These are phyloP conservation scores for Dactylellina haptotyla DNA, from an alignment of 2,329 filamentous ascomycete genomes.

Conservation along the genomic window DNA sequence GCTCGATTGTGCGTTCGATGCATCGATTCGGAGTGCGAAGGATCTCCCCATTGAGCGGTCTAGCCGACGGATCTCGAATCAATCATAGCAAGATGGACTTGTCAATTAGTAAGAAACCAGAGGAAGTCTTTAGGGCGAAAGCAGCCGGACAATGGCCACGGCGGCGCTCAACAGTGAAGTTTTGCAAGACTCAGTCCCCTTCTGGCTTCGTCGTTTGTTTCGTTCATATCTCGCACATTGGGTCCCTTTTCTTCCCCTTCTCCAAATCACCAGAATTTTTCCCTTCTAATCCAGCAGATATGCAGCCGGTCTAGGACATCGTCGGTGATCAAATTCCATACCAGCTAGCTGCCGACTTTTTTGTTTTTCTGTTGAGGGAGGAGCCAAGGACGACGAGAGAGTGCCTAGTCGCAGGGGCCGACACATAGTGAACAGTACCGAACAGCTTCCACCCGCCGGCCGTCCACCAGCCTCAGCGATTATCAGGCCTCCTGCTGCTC, in stretches of 20 bases:
- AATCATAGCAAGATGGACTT: neutral
- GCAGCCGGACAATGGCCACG: neutral
- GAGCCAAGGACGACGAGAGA: constrained; percentile 1
- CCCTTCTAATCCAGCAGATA: constrained; percentile 40
- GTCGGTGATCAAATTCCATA: constrained; percentile 53
- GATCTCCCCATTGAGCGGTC: constrained; percentile 43
- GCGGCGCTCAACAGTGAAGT: neutral
- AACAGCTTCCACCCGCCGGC: neutral
- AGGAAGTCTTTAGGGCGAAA: neutral
- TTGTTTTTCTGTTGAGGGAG: constrained; percentile 30
- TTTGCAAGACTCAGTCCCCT: neutral
- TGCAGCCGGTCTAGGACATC: constrained; percentile 48
- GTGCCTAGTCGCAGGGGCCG: constrained; percentile 50
- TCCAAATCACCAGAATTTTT: constrained; percentile 27
- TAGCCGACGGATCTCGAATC: constrained; percentile 26
- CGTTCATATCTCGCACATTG: constrained; percentile 16
- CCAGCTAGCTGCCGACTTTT: constrained; percentile 33
- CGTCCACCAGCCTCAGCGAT: constrained; percentile 39
- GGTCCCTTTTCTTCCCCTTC: neutral
- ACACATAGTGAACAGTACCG: constrained; percentile 12
- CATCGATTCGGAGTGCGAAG: constrained; percentile 38
- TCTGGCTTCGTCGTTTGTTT: neutral
- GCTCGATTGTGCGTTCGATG: constrained; percentile 14
- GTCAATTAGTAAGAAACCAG: neutral
- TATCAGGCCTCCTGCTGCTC: constrained; percentile 51